These are phyloP conservation scores for Chaetomium globosum DNA, from an alignment of 2,329 filamentous ascomycete species.

Conservation along the genomic window DNA sequence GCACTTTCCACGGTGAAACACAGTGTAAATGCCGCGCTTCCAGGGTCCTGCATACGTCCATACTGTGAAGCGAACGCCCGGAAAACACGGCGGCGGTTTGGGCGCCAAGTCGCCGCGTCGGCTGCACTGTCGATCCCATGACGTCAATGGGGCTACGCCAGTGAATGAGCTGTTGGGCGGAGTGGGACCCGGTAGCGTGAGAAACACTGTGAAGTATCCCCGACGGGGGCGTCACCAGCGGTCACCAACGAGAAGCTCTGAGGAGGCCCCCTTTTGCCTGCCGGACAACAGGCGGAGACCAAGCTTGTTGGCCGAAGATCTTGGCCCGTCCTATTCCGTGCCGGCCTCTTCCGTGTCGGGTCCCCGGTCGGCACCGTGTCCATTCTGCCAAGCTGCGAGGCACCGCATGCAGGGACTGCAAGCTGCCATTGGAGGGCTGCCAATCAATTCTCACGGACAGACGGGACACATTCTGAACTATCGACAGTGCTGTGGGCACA, in stretches of 20 bases:
- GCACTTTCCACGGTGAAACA: constrained; percentile 7
- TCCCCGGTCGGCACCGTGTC: constrained; percentile 8
- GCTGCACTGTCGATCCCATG: constrained; percentile 33
- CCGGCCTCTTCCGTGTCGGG: constrained; percentile 1
- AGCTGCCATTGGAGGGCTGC: constrained; percentile 18
- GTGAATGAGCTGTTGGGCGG: constrained; percentile 15
- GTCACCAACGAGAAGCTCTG: neutral
- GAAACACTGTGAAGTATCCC: neutral
- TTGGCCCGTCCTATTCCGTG: constrained; percentile 25
- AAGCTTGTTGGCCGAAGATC: constrained; percentile 21
- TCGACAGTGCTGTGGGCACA: constrained; percentile 14
- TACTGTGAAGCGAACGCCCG: neutral
- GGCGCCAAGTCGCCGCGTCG: constrained; percentile 29
- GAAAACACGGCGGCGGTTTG: constrained; percentile 22
- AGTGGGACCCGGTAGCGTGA: constrained; percentile 21
- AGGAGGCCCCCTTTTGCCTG: neutral
- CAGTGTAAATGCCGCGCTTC: constrained; percentile 11
- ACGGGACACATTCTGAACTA: neutral
- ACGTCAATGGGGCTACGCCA: constrained; percentile 29
- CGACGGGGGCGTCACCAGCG: neutral
- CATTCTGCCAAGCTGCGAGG: constrained; percentile 9
- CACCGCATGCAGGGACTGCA: constrained; percentile 19
- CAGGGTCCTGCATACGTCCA: constrained; percentile 1
- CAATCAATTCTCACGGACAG: constrained; percentile 7
- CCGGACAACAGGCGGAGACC: constrained; percentile 12